Evolutionary conservation across 257 asterid species (phyloP), one percentile per base, ranked within the genome.

Genomic region (Eustoma russellianum): DNA sequence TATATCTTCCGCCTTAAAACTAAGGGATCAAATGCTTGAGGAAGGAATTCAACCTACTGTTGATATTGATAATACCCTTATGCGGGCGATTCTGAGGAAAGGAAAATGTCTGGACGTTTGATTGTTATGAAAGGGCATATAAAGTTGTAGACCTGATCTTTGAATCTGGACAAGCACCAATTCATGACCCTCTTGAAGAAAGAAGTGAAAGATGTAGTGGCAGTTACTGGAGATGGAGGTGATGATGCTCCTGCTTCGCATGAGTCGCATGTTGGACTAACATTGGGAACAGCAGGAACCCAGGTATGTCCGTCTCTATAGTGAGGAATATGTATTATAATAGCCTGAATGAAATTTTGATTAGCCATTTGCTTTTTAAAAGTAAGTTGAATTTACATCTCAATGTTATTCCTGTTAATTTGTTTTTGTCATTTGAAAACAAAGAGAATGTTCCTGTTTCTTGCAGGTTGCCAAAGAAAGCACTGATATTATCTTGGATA

Each of bases 241-340:
- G 86, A 90, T 60, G 98, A 90, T 66, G 98, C 96, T 57, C 96
- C 98, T 28, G 96, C 98, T 66, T 67, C 86, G 74, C 88, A 78
- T 13, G 95, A 86, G 55, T 86, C 98, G 17, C 94, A 90, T 67
- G 83, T 90, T 51, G 96, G 98, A 66, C 66, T 90, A 68, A 93
- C 98, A 47, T 86, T 86, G 96, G 98, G 94, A 19, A 90, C 82
- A 59, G 59, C 88, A 17, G 98, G 96, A 65, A 90, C 96, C 46
- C 93, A 90, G 94, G 98, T 90, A 17, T 46, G 74, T 65, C 33
- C 41, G 4, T 45, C 28, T n/a, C 14, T 13, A 7, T 5, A 15
- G 46, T n/a, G 5, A 2, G 12, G 14, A 13, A 13, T 51, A 14
- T 24, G 30, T 24, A 24, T 24, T 24, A 24, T 4, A 4, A 24